A percentile compares a stretch with the other conserved stretches of the same genome.
Evolutionary conservation across 2,329 filamentous ascomycete species (phyloP).

Genomic region (Elsinoe perseae): DNA sequence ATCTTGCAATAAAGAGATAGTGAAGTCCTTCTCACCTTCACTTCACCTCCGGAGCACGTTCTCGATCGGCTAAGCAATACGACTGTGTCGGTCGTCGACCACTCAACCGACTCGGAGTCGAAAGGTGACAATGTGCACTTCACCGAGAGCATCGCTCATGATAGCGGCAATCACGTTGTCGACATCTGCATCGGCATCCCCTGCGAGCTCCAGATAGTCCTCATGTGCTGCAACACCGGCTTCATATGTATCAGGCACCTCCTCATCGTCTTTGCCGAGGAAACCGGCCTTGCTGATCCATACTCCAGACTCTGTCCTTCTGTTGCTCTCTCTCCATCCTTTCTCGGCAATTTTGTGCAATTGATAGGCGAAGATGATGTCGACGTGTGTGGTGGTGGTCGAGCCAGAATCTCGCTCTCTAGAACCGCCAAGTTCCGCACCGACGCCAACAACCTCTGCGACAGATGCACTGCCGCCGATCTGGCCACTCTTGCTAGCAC

Average conservation of each 20-base stretch:
- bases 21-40: too few species aligned
- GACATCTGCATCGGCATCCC: not conserved
- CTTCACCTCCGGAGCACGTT: too few species aligned
- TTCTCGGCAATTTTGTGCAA: conserved; percentile 1
- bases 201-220: not conserved
- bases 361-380: conserved; percentile 8
- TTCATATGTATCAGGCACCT: not conserved
- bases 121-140: not conserved
- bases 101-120: too few species aligned
- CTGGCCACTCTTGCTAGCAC: not conserved
- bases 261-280: not conserved
- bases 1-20: too few species aligned
- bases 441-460: not conserved
- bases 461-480: not conserved
- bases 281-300: not conserved
- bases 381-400: not conserved
- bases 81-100: too few species aligned
- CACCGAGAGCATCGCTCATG: not conserved
- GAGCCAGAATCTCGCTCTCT: not conserved
- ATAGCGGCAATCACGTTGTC: not conserved
- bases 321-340: not conserved
- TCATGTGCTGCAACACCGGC: not conserved
- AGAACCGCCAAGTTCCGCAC: not conserved
- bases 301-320: not conserved
- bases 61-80: too few species aligned